Conservation (phyloP, 2,329 filamentous ascomycete genomes). For the Penicillium sp. region DNA sequence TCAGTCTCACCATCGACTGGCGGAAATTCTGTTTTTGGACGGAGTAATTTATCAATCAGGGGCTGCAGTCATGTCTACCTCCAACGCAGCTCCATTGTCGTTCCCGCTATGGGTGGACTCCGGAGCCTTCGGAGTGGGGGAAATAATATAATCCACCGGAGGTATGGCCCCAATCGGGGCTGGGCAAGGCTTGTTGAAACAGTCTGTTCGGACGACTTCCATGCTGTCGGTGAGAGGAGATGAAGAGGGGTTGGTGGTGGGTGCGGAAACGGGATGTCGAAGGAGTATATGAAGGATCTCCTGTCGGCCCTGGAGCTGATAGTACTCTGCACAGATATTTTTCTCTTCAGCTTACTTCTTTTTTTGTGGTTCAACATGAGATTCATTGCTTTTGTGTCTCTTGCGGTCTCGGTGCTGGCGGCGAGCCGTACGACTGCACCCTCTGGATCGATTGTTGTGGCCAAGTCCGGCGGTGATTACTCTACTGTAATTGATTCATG, state of each 20-base stretch:
- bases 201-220: constrained; percentile 7
- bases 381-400: constrained; percentile 17
- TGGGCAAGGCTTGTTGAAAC: constrained; percentile 2
- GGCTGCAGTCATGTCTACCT: background rate
- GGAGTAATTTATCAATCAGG: constrained; percentile 4
- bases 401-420: constrained; percentile 25
- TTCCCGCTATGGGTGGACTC: constrained; percentile 10
- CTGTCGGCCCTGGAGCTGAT: background rate
- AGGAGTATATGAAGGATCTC: background rate
- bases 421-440: constrained; percentile 32
- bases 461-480: constrained; percentile 31
- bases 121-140: constrained; percentile 2
- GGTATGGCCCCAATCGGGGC: constrained; percentile 6
- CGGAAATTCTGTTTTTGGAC: background rate
- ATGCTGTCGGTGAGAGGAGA: background rate
- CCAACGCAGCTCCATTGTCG: background rate
- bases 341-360: background rate
- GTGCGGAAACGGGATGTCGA: background rate
- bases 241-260: background rate
- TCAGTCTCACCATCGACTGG: background rate
- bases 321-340: background rate
- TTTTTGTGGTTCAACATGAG: constrained; percentile 6
- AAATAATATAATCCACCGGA: constrained; percentile 5
- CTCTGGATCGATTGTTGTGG: constrained; percentile 30
- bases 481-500: constrained; percentile 18